Conservation (phyloP, 2,329 filamentous ascomycete genomes). For the Aspergillus terreus region DNA sequence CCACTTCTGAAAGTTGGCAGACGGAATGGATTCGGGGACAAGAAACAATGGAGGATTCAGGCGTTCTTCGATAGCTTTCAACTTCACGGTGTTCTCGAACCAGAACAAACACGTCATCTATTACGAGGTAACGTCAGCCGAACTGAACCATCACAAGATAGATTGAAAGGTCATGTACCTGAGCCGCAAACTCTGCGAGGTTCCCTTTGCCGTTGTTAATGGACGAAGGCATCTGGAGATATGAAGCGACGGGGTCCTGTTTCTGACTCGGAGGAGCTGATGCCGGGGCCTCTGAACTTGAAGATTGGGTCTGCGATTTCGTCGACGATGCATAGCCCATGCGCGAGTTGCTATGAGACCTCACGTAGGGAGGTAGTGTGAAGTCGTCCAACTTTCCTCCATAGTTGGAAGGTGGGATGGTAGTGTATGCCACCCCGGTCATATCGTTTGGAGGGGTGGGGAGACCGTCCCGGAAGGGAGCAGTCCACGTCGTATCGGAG, state of each 20-base stretch:
- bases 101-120: slow-evolving; percentile 96
- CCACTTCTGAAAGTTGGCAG: slow-evolving; percentile 85
- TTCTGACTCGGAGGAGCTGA: slow-evolving; percentile 21
- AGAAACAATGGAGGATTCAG: slow-evolving; percentile 51
- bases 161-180: slow-evolving; percentile 49
- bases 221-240: slow-evolving; percentile 68
- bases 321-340: slow-evolving; percentile 17
- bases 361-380: slow-evolving; percentile 21
- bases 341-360: slow-evolving; percentile 17
- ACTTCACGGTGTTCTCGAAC: slow-evolving; percentile 84
- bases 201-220: slow-evolving; percentile 74
- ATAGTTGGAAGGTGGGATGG: slow-evolving; percentile 27
- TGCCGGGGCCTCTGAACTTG: slow-evolving; percentile 19
- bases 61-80: slow-evolving; percentile 68
- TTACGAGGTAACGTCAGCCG: slow-evolving; percentile 7
- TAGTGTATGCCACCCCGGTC: slow-evolving; percentile 38
- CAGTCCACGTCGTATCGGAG: slow-evolving; percentile 27
- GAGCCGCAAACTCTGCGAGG: slow-evolving; percentile 76
- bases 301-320: slow-evolving; percentile 22
- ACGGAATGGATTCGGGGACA: slow-evolving; percentile 69
- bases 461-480: slow-evolving; percentile 38
- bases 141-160: neutral
- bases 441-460: slow-evolving; percentile 41
- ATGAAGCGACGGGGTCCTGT: slow-evolving; percentile 42
- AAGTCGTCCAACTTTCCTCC: slow-evolving; percentile 27